Percentiles rank a stretch among this genome's conserved stretches.
phyloP scores from a whole-genome alignment of 139 green algal species.

The Micromonas pusilla region DNA sequence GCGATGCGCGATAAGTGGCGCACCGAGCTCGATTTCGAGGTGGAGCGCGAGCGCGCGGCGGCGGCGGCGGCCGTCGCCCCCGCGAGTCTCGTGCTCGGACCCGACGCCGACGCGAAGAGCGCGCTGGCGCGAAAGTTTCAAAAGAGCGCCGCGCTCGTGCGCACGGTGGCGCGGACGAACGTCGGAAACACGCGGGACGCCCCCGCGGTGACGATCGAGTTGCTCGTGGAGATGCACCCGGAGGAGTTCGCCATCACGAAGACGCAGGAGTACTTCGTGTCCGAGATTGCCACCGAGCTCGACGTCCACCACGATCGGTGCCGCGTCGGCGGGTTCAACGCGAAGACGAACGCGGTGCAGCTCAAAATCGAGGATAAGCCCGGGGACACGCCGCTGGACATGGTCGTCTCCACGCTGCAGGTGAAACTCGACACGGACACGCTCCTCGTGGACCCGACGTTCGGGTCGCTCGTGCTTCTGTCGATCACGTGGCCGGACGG shows the following conservation, averaged over 20 bases:
- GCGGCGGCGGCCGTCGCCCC: background rate
- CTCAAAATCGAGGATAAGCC: background rate
- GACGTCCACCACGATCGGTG: background rate
- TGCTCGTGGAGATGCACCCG: background rate
- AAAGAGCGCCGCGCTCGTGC: background rate
- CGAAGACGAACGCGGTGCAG: background rate
- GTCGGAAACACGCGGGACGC: background rate
- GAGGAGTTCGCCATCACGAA: background rate
- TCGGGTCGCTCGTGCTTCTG: background rate
- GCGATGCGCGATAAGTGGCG: too few species aligned
- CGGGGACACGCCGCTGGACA: slow-evolving; percentile 3
- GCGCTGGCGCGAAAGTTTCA: background rate
- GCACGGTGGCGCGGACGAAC: background rate
- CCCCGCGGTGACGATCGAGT: background rate
- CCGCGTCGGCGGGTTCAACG: background rate
- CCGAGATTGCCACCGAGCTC: slow-evolving; percentile 17
- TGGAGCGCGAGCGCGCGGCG: background rate
- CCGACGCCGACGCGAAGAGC: background rate
- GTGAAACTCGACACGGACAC: background rate
- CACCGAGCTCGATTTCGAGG: background rate
- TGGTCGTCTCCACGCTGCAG: slow-evolving; percentile 7
- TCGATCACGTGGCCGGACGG: background rate
- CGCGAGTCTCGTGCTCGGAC: background rate
- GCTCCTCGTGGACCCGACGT: slow-evolving; percentile 1
- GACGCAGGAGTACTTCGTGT: slow-evolving; percentile 18